Evolutionary conservation across 2,329 filamentous ascomycete genomes (phyloP).

Genomic region (Colletotrichum neosansevieriae): DNA sequence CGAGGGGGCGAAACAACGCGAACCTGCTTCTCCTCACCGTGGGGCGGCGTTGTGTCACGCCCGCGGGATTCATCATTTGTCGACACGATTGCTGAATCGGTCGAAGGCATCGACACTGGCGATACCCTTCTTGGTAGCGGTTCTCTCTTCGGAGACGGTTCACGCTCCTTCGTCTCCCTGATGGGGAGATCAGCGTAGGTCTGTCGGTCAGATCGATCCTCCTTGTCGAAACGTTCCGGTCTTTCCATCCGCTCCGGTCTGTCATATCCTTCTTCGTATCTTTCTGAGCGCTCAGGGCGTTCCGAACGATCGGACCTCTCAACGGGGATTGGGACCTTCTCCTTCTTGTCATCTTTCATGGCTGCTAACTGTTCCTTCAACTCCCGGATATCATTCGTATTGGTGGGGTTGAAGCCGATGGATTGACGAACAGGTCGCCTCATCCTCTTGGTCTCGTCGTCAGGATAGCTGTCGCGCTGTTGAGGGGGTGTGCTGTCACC

Average conservation of each 20-base stretch:
- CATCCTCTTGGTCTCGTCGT: constrained; percentile 54
- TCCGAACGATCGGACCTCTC: constrained; percentile 32
- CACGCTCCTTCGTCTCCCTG: constrained; percentile 29
- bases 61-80: constrained; percentile 53
- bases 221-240: constrained; percentile 13
- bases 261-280: constrained; percentile 15
- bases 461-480: constrained; percentile 56
- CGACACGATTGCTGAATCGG: constrained; percentile 23
- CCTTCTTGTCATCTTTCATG: constrained; percentile 47
- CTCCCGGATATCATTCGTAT: constrained; percentile 62
- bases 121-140: constrained; percentile 31
- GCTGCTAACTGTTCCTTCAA: constrained; percentile 64
- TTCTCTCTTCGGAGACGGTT: constrained; percentile 36
- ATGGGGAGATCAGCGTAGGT: constrained; percentile 35
- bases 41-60: constrained; percentile 53
- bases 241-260: constrained; percentile 21
- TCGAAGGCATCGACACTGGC: constrained; percentile 30
- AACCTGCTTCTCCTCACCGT: constrained; percentile 61
- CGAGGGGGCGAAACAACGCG: constrained; percentile 79
- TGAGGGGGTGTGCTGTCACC: constrained; percentile 49
- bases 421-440: constrained; percentile 55
- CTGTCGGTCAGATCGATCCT: constrained; percentile 26
- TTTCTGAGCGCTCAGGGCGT: constrained; percentile 20
- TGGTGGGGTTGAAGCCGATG: constrained; percentile 64
- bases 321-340: constrained; percentile 29